Evolutionary conservation across 139 green algal species (phyloP), one percentile per base, ranked within the genome.

Genomic region (Chlamydomonas sp.): DNA sequence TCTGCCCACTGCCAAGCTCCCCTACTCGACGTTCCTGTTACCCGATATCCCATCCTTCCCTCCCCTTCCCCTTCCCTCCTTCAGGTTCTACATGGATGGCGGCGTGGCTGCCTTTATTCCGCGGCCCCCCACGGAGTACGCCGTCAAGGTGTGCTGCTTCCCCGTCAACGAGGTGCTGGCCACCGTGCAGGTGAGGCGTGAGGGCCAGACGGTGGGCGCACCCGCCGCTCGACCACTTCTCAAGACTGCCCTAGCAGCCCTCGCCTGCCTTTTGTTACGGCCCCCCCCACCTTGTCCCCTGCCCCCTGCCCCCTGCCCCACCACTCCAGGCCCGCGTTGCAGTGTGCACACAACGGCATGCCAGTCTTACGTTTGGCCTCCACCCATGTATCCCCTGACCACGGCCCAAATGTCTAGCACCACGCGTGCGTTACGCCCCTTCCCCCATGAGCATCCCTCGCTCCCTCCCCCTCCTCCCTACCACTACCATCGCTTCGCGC

Each of bases 71-170:
- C 0, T 8, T 20, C 20, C 16, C 7, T 62, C 63, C 63, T 2
- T 17, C 61, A 89, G 85, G 78, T 85, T 83, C 60, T 89, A 89
- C 78, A 86, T 89, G 88, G 88, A 89, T 61, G 83, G 88, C 77
- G 88, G 88, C 92, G 20, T 87, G 92, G 67, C 79, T 3, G 72
- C 79, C 62, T 89, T 87, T 73, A 89, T 89, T 59, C 79, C 84
- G 4, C 59, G 72, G 1, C 76, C 76, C 3, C 79, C 80, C 60
- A 85, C 84, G 16, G 49, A 64, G 61, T 59, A 72, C 60, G 18
- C 64, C 0, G 79, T 91, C 66, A 90, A 94, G 89, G 91, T 97
- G 1, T 96, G 92, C 90, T 97, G 95, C 88, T 97, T 97, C 85
- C 93, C 94, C 63, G 84, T 85, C 83, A 92, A 85, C 72, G 89